These are phyloP conservation scores for Malania oleifera DNA, from an alignment of 164 flowering plant genomes.

Conservation along the genomic window DNA sequence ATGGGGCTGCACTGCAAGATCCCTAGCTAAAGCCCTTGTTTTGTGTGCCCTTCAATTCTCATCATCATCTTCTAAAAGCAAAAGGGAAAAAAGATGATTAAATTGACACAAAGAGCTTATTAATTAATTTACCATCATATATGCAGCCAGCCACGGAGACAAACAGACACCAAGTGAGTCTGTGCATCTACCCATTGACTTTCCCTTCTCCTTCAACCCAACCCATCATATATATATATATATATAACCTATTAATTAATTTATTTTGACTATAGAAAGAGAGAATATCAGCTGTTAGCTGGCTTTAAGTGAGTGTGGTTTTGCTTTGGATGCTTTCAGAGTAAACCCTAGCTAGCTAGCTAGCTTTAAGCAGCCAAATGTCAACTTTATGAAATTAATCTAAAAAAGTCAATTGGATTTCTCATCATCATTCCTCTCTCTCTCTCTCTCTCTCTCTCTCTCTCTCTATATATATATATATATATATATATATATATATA, in stretches of 20 bases:
- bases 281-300: slow-evolving; percentile 3
- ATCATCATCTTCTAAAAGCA: slow-evolving; percentile 11
- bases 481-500: too few species aligned
- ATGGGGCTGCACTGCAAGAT: slow-evolving; percentile 22
- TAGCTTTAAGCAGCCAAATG: slow-evolving; percentile 21
- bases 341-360: too few species aligned
- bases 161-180: slow-evolving; percentile 41
- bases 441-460: slow-evolving; percentile 9
- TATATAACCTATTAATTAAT: too few species aligned
- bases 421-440: slow-evolving; percentile 7
- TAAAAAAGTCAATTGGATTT: slow-evolving; percentile 38
- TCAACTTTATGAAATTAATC: slow-evolving; percentile 39
- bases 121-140: slow-evolving; percentile 14
- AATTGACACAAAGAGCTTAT: slow-evolving; percentile 12
- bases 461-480: too few species aligned
- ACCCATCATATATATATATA: slow-evolving; percentile 25
- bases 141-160: slow-evolving; percentile 36
- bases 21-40: slow-evolving; percentile 3
- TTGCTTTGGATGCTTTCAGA: slow-evolving; percentile 38
- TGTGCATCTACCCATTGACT: slow-evolving; percentile 45
- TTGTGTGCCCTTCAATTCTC: background rate
- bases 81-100: background rate
- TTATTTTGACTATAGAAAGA: too few species aligned
- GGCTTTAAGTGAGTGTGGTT: background rate
- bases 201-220: slow-evolving; percentile 26